A percentile compares a stretch with the other conserved stretches of the same genome.
Conservation (phyloP, 2,329 filamentous ascomycete species). For the Harringtonia aguacate region DNA sequence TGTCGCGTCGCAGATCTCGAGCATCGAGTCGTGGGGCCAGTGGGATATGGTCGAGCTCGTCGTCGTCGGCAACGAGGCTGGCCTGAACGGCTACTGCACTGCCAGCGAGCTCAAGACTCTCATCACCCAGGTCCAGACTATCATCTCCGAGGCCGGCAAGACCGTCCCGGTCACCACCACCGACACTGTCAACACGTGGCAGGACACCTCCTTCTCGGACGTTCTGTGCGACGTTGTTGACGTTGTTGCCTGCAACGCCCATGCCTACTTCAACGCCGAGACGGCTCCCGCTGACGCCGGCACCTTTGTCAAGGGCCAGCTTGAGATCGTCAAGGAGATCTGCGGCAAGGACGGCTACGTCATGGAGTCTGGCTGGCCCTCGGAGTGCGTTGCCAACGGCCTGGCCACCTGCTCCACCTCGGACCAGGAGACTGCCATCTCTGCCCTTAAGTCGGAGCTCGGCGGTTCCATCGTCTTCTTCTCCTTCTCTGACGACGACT, state of each 20-base stretch:
- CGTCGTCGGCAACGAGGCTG: slow-evolving; percentile 83
- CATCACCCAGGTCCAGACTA: slow-evolving; percentile 53
- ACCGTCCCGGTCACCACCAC: slow-evolving; percentile 69
- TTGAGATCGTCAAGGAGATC: slow-evolving; percentile 55
- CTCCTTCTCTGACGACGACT: slow-evolving; percentile 66
- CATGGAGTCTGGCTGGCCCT: slow-evolving; percentile 89
- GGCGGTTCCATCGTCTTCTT: slow-evolving; percentile 71
- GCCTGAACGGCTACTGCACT: slow-evolving; percentile 62
- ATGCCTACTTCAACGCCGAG: slow-evolving; percentile 83
- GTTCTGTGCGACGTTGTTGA: slow-evolving; percentile 66
- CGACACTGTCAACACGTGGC: slow-evolving; percentile 73
- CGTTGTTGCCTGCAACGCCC: slow-evolving; percentile 74
- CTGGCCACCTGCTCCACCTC: slow-evolving; percentile 52
- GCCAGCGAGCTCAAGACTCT: slow-evolving; percentile 57
- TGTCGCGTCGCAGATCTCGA: slow-evolving; percentile 62
- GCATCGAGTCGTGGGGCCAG: slow-evolving; percentile 60
- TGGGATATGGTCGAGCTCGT: slow-evolving; percentile 71
- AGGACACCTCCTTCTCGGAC: slow-evolving; percentile 44
- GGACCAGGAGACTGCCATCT: slow-evolving; percentile 64
- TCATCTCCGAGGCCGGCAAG: slow-evolving; percentile 58
- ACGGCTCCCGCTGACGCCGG: slow-evolving; percentile 57
- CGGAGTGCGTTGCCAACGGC: slow-evolving; percentile 58
- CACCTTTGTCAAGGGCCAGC: slow-evolving; percentile 64
- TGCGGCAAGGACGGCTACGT: slow-evolving; percentile 73
- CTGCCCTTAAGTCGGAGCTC: slow-evolving; percentile 53